A percentile compares a stretch with the other conserved stretches of the same genome.
These are phyloP conservation scores for Lunularia cruciata DNA, from an alignment of 225 moss, liverwort and hornwort species.

Conservation along the genomic window DNA sequence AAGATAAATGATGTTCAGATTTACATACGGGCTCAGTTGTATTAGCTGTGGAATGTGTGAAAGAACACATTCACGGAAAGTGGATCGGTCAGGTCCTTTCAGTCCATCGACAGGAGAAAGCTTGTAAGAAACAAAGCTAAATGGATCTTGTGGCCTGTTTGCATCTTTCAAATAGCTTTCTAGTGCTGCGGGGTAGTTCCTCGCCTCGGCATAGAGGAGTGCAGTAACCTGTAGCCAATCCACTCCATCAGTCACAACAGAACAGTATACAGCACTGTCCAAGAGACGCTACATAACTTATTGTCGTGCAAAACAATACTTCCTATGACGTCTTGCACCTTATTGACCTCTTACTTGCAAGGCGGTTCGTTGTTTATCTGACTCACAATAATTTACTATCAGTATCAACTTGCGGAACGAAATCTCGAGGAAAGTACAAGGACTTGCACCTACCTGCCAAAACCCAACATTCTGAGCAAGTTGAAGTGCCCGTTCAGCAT, in stretches of 20 bases:
- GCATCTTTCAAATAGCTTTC: constrained; percentile 76
- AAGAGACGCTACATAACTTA: too few relatives aligned
- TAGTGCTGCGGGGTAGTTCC: constrained; percentile 73
- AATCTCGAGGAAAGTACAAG: background rate
- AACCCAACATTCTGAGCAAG: constrained; percentile 64
- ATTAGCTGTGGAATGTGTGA: constrained; percentile 74
- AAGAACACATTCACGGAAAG: constrained; percentile 68
- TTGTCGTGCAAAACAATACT: too few relatives aligned
- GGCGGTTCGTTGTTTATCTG: too few relatives aligned
- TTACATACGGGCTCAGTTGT: constrained; percentile 61
- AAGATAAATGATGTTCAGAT: background rate
- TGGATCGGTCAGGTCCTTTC: constrained; percentile 41
- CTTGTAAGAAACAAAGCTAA: constrained; percentile 71
- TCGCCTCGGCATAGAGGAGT: constrained; percentile 61
- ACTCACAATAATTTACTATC: too few relatives aligned
- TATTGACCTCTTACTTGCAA: too few relatives aligned
- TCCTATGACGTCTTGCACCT: too few relatives aligned
- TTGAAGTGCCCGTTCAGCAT: constrained; percentile 60
- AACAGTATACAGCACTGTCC: too few relatives aligned
- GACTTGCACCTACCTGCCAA: constrained; percentile 72
- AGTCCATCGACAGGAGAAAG: constrained; percentile 62
- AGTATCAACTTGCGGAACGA: too few relatives aligned
- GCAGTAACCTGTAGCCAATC: constrained; percentile 64
- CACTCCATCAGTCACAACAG: background rate
- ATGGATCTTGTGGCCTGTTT: constrained; percentile 61